phyloP scores from a whole-genome alignment of 805 yeast species.

The Spathaspora passalidarum region DNA sequence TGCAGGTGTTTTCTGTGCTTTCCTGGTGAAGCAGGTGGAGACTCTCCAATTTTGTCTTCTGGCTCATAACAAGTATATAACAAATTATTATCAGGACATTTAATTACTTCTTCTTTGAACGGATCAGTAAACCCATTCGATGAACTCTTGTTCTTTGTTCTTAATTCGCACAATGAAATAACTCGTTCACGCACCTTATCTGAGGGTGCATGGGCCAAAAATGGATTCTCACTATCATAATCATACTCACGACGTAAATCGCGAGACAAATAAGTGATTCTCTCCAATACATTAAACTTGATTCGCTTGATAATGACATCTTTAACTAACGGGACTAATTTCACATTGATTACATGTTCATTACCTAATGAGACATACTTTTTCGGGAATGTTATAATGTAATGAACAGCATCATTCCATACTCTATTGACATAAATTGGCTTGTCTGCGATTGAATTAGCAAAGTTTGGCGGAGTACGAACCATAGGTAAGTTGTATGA shows the following conservation, averaged over 20 bases:
- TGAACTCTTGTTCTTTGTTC: slow-evolving; percentile 43
- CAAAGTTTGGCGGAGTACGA: slow-evolving; percentile 55
- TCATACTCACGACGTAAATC: slow-evolving; percentile 46
- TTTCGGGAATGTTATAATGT: slow-evolving; percentile 68
- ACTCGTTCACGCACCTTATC: slow-evolving; percentile 46
- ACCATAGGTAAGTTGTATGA: slow-evolving; percentile 44
- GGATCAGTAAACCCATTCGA: slow-evolving; percentile 32
- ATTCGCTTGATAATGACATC: slow-evolving; percentile 60
- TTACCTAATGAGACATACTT: slow-evolving; percentile 66
- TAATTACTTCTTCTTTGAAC: slow-evolving; percentile 59
- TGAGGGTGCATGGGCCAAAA: slow-evolving; percentile 15
- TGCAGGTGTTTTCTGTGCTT: slow-evolving; percentile 2
- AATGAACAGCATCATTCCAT: slow-evolving; percentile 70
- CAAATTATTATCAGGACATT: slow-evolving; percentile 58
- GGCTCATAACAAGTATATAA: slow-evolving; percentile 53
- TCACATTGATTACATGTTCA: slow-evolving; percentile 58
- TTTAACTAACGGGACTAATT: slow-evolving; percentile 64
- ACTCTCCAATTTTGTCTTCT: slow-evolving; percentile 11
- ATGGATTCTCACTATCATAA: slow-evolving; percentile 30
- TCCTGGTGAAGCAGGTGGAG: neutral
- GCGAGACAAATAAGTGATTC: slow-evolving; percentile 59
- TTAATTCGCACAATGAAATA: slow-evolving; percentile 60
- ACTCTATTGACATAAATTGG: slow-evolving; percentile 73
- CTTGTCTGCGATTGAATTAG: slow-evolving; percentile 59
- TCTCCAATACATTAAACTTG: slow-evolving; percentile 63